Percentiles rank a stretch among this genome's conserved stretches.
Conservation (phyloP, 2,329 filamentous ascomycete genomes). For the Rasamsonia emersonii region DNA sequence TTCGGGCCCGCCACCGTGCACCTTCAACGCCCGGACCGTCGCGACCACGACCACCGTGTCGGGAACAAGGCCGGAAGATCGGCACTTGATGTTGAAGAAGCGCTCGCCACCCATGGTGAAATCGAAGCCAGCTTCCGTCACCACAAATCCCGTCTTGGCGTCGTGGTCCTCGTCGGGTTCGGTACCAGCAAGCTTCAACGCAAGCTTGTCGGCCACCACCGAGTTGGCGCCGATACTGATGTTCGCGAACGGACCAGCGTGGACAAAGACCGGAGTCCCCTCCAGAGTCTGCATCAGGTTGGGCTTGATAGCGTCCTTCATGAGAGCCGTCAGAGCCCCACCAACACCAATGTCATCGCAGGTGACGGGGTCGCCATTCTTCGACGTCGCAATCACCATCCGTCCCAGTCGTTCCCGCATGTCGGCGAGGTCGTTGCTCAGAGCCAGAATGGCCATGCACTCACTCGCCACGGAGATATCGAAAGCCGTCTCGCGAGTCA, state of each 20-base stretch:
- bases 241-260: constrained; percentile 95
- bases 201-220: constrained; percentile 88
- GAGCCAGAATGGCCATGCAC: constrained; percentile 94
- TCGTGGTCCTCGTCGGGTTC: constrained; percentile 81
- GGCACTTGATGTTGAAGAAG: constrained; percentile 99
- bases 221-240: constrained; percentile 97
- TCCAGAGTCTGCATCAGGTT: constrained; percentile 98
- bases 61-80: constrained; percentile 81
- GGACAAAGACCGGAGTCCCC: constrained; percentile 93
- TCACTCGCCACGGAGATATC: constrained; percentile 97
- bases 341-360: constrained; percentile 92
- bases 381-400: constrained; percentile 91
- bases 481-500: constrained; percentile 82
- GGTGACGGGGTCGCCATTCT: constrained; percentile 78
- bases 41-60: constrained; percentile 94
- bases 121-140: constrained; percentile 96
- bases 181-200: constrained; percentile 89
- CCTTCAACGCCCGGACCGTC: constrained; percentile 90
- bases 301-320: constrained; percentile 98
- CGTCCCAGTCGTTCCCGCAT: constrained; percentile 88
- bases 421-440: constrained; percentile 78
- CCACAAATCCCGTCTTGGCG: constrained; percentile 79
- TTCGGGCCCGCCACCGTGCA: constrained; percentile 91
- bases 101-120: constrained; percentile 99
- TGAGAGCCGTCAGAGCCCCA: constrained; percentile 84